Percentiles rank a stretch among this genome's conserved stretches.
Evolutionary conservation across 345 rosid genomes (phyloP).

Genomic region (Salix suchowensis): DNA sequence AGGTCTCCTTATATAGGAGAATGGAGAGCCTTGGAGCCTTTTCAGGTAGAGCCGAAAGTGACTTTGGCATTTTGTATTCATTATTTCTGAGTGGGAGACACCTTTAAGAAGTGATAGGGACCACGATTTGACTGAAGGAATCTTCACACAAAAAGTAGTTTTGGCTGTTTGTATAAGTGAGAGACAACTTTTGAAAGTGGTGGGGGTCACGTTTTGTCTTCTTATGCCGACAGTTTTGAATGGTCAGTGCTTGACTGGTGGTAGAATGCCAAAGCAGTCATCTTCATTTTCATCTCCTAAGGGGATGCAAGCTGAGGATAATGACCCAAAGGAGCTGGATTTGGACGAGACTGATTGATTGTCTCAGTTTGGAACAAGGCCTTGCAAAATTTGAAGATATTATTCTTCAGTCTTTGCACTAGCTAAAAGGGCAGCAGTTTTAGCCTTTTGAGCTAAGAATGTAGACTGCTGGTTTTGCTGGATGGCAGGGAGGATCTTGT

Average conservation of each 20-base stretch:
- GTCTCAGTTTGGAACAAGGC: neutral
- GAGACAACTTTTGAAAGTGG: neutral
- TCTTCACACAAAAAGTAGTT: too few relatives aligned
- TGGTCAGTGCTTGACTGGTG: neutral
- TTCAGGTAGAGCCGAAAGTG: too few relatives aligned
- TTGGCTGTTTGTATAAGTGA: too few relatives aligned
- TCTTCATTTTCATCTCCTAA: neutral
- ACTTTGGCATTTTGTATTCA: too few relatives aligned
- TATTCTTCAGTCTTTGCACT: too few relatives aligned
- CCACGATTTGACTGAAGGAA: too few relatives aligned
- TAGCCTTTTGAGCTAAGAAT: neutral
- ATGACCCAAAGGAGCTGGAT: neutral
- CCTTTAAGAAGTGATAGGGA: neutral
- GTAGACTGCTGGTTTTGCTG: neutral
- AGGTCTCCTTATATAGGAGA: neutral
- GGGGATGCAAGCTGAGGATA: neutral
- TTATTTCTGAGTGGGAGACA: too few relatives aligned
- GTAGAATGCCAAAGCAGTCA: neutral
- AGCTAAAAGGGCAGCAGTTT: neutral
- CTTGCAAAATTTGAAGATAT: neutral
- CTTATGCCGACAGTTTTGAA: too few relatives aligned
- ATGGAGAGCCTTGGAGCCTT: too few relatives aligned
- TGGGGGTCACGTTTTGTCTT: too few relatives aligned
- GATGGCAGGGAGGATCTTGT: neutral
- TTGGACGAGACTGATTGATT: rapidly evolving